These are phyloP conservation scores for Acidiella bohemica DNA, from an alignment of 495 filamentous ascomycete species.

Conservation along the genomic window DNA sequence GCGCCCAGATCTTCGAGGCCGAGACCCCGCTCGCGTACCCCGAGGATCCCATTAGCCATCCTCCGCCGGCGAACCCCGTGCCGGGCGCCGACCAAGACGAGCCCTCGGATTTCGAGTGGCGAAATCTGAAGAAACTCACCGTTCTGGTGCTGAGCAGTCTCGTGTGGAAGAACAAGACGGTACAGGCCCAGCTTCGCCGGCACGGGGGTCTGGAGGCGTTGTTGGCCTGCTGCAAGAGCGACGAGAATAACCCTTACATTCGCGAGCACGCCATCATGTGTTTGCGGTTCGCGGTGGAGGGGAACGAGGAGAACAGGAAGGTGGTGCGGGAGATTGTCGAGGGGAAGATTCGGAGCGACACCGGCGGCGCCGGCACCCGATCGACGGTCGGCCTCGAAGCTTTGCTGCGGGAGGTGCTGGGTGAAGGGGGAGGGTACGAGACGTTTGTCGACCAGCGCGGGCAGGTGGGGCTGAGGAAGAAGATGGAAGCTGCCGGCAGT, in stretches of 20 bases:
- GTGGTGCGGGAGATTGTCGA: constrained; percentile 50
- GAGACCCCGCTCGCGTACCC: constrained; percentile 28
- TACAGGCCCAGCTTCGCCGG: constrained; percentile 72
- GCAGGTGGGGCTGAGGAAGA: constrained; percentile 25
- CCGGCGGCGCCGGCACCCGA: neutral
- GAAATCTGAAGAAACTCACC: constrained; percentile 82
- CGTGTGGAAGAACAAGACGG: constrained; percentile 62
- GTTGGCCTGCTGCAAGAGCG: constrained; percentile 73
- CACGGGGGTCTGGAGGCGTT: constrained; percentile 72
- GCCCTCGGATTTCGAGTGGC: constrained; percentile 81
- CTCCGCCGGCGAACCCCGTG: neutral
- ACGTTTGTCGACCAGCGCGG: constrained; percentile 30
- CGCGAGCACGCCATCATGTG: constrained; percentile 85
- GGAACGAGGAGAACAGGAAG: constrained; percentile 63
- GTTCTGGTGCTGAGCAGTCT: constrained; percentile 76
- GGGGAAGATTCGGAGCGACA: neutral
- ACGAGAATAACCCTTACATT: constrained; percentile 80
- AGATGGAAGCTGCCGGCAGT: neutral
- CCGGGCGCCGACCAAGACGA: constrained; percentile 39
- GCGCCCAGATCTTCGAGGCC: constrained; percentile 11
- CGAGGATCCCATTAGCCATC: constrained; percentile 36
- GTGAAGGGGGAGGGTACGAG: constrained; percentile 31
- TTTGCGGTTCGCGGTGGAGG: constrained; percentile 77
- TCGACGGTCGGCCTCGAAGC: neutral
- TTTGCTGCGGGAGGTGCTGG: constrained; percentile 29